A percentile compares a stretch with the other conserved stretches of the same genome.
Conservation (phyloP, 495 filamentous ascomycete species). For the Letharia columbiana region DNA sequence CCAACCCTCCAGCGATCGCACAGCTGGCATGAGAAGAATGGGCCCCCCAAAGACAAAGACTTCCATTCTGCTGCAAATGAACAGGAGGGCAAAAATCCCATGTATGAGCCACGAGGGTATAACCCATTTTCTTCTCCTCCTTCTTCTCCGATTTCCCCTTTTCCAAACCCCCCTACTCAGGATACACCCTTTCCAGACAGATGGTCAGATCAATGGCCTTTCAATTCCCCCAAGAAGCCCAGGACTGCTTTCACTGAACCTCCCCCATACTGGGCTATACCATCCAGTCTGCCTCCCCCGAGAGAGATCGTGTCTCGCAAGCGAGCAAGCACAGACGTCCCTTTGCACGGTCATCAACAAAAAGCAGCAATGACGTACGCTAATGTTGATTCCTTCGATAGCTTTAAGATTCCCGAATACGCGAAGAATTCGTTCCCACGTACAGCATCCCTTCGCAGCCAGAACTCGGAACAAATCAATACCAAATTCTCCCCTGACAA, state of each 20-base stretch:
- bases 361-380: slow-evolving; percentile 14
- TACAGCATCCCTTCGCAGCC: slow-evolving; percentile 39
- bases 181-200: slow-evolving; percentile 18
- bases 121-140: slow-evolving; percentile 23
- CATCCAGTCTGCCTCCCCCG: slow-evolving; percentile 19
- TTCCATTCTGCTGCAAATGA: slow-evolving; percentile 2
- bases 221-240: slow-evolving; percentile 11
- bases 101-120: slow-evolving; percentile 27
- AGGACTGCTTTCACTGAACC: background rate
- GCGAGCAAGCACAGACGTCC: background rate
- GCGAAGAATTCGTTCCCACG: slow-evolving; percentile 32
- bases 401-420: slow-evolving; percentile 39
- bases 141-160: slow-evolving; percentile 19
- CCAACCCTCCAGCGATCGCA: slow-evolving; percentile 18
- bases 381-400: slow-evolving; percentile 29
- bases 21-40: slow-evolving; percentile 23
- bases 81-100: slow-evolving; percentile 17
- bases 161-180: slow-evolving; percentile 12
- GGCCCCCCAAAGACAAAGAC: slow-evolving; percentile 12
- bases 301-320: slow-evolving; percentile 1
- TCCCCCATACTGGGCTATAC: slow-evolving; percentile 23
- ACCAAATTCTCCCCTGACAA: slow-evolving; percentile 58
- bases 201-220: slow-evolving; percentile 22
- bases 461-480: slow-evolving; percentile 68
- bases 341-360: background rate